Percentiles rank a stretch among this genome's conserved stretches.
Evolutionary conservation across 768 basidiomycete genomes (phyloP).

Genomic region (Boletus sensibilis): DNA sequence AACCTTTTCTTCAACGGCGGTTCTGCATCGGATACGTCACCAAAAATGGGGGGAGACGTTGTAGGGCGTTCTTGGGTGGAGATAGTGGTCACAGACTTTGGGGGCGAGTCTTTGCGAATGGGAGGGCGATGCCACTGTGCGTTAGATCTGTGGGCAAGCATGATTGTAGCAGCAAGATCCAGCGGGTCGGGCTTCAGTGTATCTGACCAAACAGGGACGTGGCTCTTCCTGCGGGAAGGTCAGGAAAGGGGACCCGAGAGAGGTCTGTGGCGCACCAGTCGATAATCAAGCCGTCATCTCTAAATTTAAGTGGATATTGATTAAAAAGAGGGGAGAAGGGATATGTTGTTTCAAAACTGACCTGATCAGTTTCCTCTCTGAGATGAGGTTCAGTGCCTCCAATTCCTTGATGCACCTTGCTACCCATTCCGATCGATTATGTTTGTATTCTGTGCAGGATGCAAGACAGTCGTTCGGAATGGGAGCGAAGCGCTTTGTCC

Average conservation of each 20-base stretch:
- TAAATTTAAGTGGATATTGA: neutral
- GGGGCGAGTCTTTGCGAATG: neutral
- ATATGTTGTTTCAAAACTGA: conserved; percentile 9
- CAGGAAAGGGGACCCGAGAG: neutral
- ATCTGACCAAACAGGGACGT: conserved; percentile 33
- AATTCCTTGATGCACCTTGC: conserved; percentile 19
- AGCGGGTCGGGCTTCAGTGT: conserved; percentile 25
- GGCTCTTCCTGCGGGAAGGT: conserved; percentile 25
- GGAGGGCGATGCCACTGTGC: conserved; percentile 11
- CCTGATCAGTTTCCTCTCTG: conserved; percentile 30
- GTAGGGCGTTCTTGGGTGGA: neutral
- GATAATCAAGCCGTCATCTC: conserved; percentile 32
- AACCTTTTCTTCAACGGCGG: conserved; percentile 12
- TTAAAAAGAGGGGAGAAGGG: neutral
- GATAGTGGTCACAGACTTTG: neutral
- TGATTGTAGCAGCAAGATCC: conserved; percentile 31
- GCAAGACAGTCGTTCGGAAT: conserved; percentile 27
- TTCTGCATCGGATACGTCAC: neutral
- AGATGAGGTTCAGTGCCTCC: conserved; percentile 19
- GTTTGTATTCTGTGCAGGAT: conserved; percentile 16
- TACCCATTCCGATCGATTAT: conserved; percentile 25
- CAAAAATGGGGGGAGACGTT: neutral
- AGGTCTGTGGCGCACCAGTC: conserved; percentile 25
- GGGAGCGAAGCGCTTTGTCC: conserved; percentile 30
- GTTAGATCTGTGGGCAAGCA: conserved; percentile 27